Evolutionary conservation across 2,329 filamentous ascomycete species (phyloP), one percentile per base, ranked within the genome.

Genomic region (Endocalyx cinctus): DNA sequence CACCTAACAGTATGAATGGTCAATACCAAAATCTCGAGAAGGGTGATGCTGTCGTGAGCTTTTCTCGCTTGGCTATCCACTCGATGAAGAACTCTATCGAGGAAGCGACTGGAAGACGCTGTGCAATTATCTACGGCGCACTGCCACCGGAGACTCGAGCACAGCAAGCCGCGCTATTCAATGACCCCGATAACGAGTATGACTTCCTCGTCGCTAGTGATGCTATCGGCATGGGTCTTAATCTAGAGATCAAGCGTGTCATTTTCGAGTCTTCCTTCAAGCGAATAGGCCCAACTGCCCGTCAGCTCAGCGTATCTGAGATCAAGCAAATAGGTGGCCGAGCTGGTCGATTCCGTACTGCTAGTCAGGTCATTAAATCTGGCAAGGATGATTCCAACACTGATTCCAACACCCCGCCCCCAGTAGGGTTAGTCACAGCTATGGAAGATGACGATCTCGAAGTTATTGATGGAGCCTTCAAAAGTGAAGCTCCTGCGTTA

Each of bases 161-260:
- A 4, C 81, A 90, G 54, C 92, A 98, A 63, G 92, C 92, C 1
- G 79, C 79, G 12, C 69, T 97, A 0, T 98, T 98, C 70, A 98
- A 98, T 54, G 86, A 97, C 43, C 89, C 88, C 0, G 63, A 94
- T 54, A 98, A 94, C 55, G 89, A 96, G 39, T 98, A 96, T 55
- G 92, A 98, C 56, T 94, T 81, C 48, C 69, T 98, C 5, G 89
- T 92, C 17, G 92, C 94, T 7, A 96, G 87, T 48, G 88, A 96
- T 61, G 92, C 92, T 29, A 90, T 98, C 42, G 92, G 92, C 23
- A 97, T 98, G 90, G 92, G 94, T 1, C 67, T 98, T 15, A 98
- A 98, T 52, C 63, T 98, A 57, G 88, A 80, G 60, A 87, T 96
- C 56, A 92, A 88, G 55, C 84, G 94, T 17, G 76, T 98, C 40